These are phyloP conservation scores for Thielaviopsis musarum DNA, from an alignment of 2,329 filamentous ascomycete species.

Conservation along the genomic window DNA sequence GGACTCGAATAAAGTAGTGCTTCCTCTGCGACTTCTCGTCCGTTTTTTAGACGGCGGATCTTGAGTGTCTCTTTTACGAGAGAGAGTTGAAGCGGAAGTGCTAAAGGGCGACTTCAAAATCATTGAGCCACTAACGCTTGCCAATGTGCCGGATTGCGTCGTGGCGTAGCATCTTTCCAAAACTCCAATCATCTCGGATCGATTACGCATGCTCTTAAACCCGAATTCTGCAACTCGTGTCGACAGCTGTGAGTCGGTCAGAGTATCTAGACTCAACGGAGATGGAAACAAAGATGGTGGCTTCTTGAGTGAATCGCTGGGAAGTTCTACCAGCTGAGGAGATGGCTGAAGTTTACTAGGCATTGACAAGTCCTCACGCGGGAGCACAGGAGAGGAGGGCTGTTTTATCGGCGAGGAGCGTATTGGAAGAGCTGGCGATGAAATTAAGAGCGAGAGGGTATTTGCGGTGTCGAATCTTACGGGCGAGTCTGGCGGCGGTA, in stretches of 20 bases:
- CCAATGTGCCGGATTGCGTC: conserved; percentile 23
- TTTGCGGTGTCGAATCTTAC: background rate
- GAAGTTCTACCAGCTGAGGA: background rate
- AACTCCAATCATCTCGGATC: conserved; percentile 52
- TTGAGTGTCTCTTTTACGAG: background rate
- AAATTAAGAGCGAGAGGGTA: background rate
- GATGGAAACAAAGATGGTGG: background rate
- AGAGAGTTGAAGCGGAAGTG: background rate
- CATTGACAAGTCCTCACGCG: background rate
- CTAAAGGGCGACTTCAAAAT: conserved; percentile 1
- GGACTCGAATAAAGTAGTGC: background rate
- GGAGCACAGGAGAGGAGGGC: background rate
- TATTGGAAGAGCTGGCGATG: conserved; percentile 3
- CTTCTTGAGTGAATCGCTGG: background rate
- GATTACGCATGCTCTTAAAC: conserved; percentile 54
- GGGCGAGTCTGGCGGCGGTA: background rate
- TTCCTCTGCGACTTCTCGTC: background rate
- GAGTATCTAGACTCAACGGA: conserved; percentile 43
- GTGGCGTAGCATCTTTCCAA: conserved; percentile 56
- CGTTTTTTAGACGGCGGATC: background rate
- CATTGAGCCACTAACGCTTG: background rate
- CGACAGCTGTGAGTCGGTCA: conserved; percentile 45
- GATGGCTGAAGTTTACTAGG: background rate
- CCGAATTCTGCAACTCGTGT: conserved; percentile 47
- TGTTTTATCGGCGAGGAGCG: conserved; percentile 5